These are phyloP conservation scores for Herpotrichia juniperi DNA, from an alignment of 2,329 filamentous ascomycete genomes.

Conservation along the genomic window DNA sequence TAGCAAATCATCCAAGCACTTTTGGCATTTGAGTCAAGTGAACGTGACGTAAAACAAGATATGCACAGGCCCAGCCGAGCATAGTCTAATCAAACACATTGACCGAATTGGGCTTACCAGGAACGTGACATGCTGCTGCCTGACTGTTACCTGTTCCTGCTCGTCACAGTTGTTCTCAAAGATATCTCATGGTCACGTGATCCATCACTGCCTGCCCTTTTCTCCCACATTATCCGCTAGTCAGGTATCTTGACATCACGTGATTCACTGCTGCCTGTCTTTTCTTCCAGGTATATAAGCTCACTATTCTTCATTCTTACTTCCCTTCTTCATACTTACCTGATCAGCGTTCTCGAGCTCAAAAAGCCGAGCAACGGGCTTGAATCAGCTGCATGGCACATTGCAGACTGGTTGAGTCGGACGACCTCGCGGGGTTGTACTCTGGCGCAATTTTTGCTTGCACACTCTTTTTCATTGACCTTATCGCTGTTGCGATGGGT, in stretches of 20 bases:
- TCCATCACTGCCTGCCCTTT: background rate
- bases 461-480: slow-evolving; percentile 15
- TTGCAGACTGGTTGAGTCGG: slow-evolving; percentile 21
- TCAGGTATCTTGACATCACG: background rate
- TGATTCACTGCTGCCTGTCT: background rate
- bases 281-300: background rate
- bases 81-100: no score
- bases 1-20: no score
- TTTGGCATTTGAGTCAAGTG: no score
- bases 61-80: no score
- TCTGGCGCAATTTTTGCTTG: slow-evolving; percentile 15
- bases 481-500: slow-evolving; percentile 2
- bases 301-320: background rate
- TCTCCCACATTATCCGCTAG: background rate
- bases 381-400: slow-evolving; percentile 35
- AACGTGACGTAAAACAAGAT: no score
- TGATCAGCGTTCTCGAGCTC: slow-evolving; percentile 8
- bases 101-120: no score
- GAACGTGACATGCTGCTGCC: no score
- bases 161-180: no score
- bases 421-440: slow-evolving; percentile 2
- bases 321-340: slow-evolving; percentile 20
- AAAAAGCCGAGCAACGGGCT: slow-evolving; percentile 7
- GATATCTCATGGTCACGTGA: background rate
- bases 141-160: no score